Percentiles rank a stretch among this genome's conserved stretches.
phyloP scores from a whole-genome alignment of 202 grass and related monocot genomes.

The Dendrocalamus latiflorus region DNA sequence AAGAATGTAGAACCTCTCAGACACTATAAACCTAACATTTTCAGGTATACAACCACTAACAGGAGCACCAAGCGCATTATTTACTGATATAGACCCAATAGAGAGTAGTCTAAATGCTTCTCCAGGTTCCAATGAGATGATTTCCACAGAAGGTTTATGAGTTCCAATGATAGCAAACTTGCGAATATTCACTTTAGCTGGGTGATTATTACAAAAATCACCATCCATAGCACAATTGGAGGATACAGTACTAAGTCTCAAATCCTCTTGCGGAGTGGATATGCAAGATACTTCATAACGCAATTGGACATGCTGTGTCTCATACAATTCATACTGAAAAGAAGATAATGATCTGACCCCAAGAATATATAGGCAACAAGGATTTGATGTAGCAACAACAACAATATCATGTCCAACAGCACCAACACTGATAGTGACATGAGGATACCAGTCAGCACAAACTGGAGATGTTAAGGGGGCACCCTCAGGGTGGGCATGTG shows the following conservation, averaged over 20 bases:
- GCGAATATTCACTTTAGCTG: conserved; percentile 42
- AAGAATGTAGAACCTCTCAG: conserved; percentile 77
- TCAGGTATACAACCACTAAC: conserved; percentile 94
- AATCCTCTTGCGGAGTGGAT: conserved; percentile 56
- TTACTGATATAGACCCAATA: conserved; percentile 64
- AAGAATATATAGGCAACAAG: conserved; percentile 75
- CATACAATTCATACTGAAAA: conserved; percentile 70
- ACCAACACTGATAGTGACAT: conserved; percentile 83
- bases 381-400: conserved; percentile 89
- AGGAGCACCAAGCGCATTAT: conserved; percentile 70
- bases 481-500: conserved; percentile 70
- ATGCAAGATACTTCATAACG: conserved; percentile 89
- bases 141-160: conserved; percentile 94
- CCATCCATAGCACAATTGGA: conserved; percentile 30
- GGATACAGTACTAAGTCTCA: conserved; percentile 13
- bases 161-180: conserved; percentile 88
- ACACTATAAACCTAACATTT: conserved; percentile 76
- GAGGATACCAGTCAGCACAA: conserved; percentile 72
- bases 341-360: conserved; percentile 56
- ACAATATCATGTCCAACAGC: conserved; percentile 75
- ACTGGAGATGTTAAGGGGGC: conserved; percentile 52
- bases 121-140: conserved; percentile 66
- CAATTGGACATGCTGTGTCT: conserved; percentile 61
- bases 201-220: conserved; percentile 14
- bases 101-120: conserved; percentile 59